These are phyloP conservation scores for Dioszegia aurantiaca DNA, from an alignment of 768 basidiomycete species.

Conservation along the genomic window DNA sequence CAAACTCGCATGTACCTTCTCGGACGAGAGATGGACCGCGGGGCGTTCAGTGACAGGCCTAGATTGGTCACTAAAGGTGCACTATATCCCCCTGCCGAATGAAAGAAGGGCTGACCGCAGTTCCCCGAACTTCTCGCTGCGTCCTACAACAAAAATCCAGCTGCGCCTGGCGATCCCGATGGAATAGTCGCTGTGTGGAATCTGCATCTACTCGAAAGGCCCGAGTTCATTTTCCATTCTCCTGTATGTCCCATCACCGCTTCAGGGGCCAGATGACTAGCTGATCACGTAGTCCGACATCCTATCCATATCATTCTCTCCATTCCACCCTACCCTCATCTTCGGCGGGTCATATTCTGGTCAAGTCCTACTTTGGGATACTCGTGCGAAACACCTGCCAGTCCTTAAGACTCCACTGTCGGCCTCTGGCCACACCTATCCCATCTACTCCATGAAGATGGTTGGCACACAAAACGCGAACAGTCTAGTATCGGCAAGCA, in stretches of 20 bases:
- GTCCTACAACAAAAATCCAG: constrained; percentile 95
- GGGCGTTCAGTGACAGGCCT: constrained; percentile 93
- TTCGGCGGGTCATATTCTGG: constrained; percentile 99
- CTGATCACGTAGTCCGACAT: constrained; percentile 75
- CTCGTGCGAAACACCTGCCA: constrained; percentile 90
- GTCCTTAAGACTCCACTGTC: constrained; percentile 95
- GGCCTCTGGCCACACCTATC: constrained; percentile 94
- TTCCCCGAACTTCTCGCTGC: constrained; percentile 94
- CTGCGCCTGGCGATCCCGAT: constrained; percentile 89
- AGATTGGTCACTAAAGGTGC: constrained; percentile 96
- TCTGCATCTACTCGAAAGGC: constrained; percentile 85
- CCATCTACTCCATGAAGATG: constrained; percentile 97
- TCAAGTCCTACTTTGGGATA: constrained; percentile 97
- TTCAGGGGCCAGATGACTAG: neutral
- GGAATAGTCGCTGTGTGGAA: constrained; percentile 98
- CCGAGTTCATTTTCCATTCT: constrained; percentile 97
- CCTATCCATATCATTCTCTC: constrained; percentile 92
- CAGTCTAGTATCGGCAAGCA: constrained; percentile 92
- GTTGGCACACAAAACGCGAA: constrained; percentile 98
- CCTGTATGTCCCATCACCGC: constrained; percentile 63
- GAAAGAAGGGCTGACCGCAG: constrained; percentile 54
- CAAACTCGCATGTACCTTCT: constrained; percentile 91
- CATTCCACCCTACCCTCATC: constrained; percentile 93
- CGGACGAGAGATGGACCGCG: constrained; percentile 83
- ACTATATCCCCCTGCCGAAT: constrained; percentile 10